Evolutionary conservation across 495 filamentous ascomycete genomes (phyloP).

Genomic region (Stereocaulon alpinum): DNA sequence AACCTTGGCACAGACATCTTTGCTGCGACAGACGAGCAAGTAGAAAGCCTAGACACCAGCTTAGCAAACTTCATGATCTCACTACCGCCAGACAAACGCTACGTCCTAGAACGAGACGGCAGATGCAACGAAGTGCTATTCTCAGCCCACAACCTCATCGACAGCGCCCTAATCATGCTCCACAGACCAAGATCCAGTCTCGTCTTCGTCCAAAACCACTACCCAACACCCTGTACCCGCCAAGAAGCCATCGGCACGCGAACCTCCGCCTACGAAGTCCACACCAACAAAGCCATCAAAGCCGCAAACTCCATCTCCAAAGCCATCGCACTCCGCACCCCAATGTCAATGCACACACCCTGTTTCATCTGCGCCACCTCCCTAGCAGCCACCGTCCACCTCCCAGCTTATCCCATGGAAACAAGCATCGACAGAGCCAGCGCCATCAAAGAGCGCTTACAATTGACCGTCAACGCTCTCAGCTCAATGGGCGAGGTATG

Average conservation of each 20-base stretch:
- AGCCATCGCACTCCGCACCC: background rate
- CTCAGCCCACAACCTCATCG: slow-evolving; percentile 2
- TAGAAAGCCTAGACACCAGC: background rate
- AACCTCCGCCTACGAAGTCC: background rate
- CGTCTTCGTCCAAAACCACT: background rate
- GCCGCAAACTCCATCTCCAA: background rate
- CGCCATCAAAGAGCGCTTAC: background rate
- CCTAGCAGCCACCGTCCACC: background rate
- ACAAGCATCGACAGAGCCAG: background rate
- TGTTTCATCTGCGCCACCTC: slow-evolving; percentile 1
- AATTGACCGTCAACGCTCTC: background rate
- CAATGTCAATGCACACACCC: background rate
- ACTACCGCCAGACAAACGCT: background rate
- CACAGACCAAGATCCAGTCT: background rate
- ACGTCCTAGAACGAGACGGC: background rate
- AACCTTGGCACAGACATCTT: background rate
- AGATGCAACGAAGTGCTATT: slow-evolving; percentile 1
- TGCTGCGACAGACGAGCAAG: background rate
- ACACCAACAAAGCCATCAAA: background rate
- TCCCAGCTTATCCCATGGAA: background rate
- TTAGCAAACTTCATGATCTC: slow-evolving; percentile 4
- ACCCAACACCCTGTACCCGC: background rate
- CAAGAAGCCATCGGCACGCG: background rate
- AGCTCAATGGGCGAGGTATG: slow-evolving; percentile 1
- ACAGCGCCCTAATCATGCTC: background rate